Evolutionary conservation across 495 filamentous ascomycete species (phyloP).

Genomic region (Annulohypoxylon moriforme): DNA sequence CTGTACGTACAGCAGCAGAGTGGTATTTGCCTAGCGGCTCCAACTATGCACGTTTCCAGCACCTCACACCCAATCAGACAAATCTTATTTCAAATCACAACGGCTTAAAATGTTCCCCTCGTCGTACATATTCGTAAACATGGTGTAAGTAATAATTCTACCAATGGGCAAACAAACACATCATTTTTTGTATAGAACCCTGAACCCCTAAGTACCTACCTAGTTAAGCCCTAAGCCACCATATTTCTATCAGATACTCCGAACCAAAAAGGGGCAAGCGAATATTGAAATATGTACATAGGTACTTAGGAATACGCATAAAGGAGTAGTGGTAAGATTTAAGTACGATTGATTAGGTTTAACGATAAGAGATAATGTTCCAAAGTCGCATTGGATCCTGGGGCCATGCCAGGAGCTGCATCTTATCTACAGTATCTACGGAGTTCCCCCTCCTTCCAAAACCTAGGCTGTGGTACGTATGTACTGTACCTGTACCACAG

Average conservation of each 20-base stretch:
- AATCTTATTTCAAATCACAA: conserved; percentile 33
- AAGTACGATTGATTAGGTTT: neutral
- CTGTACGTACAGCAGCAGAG: conserved; percentile 2
- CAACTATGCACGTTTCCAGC: conserved; percentile 26
- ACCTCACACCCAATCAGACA: conserved; percentile 30
- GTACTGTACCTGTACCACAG: too few relatives aligned
- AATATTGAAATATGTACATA: neutral
- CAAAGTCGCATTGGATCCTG: neutral
- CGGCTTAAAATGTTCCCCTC: neutral
- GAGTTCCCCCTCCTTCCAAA: conserved; percentile 32
- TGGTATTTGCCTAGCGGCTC: conserved; percentile 27
- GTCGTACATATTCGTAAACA: conserved; percentile 16
- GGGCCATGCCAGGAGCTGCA: conserved; percentile 20
- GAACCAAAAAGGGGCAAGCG: neutral
- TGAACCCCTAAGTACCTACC: neutral
- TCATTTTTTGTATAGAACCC: neutral
- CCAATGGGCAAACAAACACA: neutral
- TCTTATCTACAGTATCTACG: conserved; percentile 47
- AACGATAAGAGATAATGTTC: conserved; percentile 28
- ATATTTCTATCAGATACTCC: conserved; percentile 3
- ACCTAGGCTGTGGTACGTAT: conserved; percentile 34
- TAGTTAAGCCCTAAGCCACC: neutral
- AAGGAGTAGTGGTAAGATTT: conserved; percentile 8
- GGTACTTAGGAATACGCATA: neutral
- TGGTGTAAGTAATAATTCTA: neutral